These are phyloP conservation scores for Chlorophyllum brunneum DNA, from an alignment of 768 basidiomycete genomes.

Conservation along the genomic window DNA sequence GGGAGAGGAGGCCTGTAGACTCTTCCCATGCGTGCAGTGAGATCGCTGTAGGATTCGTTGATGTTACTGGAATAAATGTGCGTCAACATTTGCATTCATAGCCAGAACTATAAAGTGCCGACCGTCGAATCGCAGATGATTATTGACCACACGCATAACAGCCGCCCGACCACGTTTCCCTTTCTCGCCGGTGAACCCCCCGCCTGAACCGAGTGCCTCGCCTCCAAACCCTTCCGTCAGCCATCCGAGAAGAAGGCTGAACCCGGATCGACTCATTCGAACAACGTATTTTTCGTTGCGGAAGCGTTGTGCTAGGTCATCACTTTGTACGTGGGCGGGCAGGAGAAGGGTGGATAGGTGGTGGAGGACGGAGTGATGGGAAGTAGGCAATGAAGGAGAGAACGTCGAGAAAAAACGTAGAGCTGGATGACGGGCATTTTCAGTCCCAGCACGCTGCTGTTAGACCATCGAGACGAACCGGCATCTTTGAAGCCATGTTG, in stretches of 20 bases:
- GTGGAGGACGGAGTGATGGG: slow-evolving; percentile 67
- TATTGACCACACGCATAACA: slow-evolving; percentile 92
- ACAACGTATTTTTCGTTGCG: slow-evolving; percentile 88
- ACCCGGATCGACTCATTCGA: slow-evolving; percentile 87
- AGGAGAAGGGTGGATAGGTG: slow-evolving; percentile 78
- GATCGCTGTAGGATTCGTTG: slow-evolving; percentile 61
- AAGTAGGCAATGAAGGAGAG: slow-evolving; percentile 58
- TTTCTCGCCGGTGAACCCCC: slow-evolving; percentile 75
- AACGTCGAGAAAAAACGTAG: slow-evolving; percentile 72
- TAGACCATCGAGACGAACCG: slow-evolving; percentile 45
- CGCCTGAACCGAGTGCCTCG: slow-evolving; percentile 75
- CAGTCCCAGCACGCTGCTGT: slow-evolving; percentile 3
- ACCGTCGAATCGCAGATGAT: slow-evolving; percentile 90
- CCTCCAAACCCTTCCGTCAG: slow-evolving; percentile 89
- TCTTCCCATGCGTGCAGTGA: slow-evolving; percentile 77
- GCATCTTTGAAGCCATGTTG: slow-evolving; percentile 88
- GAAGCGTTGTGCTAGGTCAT: slow-evolving; percentile 80
- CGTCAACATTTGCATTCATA: slow-evolving; percentile 4
- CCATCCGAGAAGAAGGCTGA: slow-evolving; percentile 92
- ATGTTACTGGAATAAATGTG: slow-evolving; percentile 52
- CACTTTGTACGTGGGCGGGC: slow-evolving; percentile 79
- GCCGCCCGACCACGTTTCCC: slow-evolving; percentile 85
- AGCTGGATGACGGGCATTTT: slow-evolving; percentile 39
- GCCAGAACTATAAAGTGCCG: slow-evolving; percentile 20
- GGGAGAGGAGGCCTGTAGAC: slow-evolving; percentile 77